Conservation (phyloP, 1,284 basidiomycete species). For the Cerrena zonata region DNA sequence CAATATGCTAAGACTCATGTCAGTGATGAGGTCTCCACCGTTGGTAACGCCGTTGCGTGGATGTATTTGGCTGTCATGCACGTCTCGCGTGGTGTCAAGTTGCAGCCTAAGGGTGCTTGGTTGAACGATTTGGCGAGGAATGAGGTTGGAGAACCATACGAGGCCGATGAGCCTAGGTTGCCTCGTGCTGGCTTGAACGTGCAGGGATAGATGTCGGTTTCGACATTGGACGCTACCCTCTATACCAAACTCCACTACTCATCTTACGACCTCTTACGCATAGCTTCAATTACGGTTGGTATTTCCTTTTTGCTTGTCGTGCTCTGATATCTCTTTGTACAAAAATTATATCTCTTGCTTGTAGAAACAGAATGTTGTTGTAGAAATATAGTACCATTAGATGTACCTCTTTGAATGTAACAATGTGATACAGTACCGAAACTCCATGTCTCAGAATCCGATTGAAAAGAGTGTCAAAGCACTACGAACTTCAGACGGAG, state of each 20-base stretch:
- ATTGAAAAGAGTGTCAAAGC: no score
- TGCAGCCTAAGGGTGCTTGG: conserved; percentile 74
- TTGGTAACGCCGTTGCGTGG: conserved; percentile 77
- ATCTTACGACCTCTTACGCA: no score
- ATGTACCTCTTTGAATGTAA: no score
- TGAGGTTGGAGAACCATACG: conserved; percentile 66
- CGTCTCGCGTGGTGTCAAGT: conserved; percentile 57
- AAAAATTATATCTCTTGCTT: background rate
- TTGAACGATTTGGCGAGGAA: conserved; percentile 70
- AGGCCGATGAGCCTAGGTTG: conserved; percentile 57
- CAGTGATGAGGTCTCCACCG: conserved; percentile 74
- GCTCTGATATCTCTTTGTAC: background rate
- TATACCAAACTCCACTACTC: no score
- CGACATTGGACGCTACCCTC: background rate
- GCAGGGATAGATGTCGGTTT: conserved; percentile 18
- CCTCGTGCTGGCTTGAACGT: conserved; percentile 43
- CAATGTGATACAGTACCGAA: no score
- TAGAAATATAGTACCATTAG: conserved; percentile 1
- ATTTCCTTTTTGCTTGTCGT: no score
- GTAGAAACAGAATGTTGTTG: background rate
- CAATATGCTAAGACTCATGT: conserved; percentile 69
- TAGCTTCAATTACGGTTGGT: no score
- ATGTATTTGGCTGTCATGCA: conserved; percentile 78
- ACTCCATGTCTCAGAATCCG: no score
- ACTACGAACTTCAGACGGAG: no score